Base-by-base conservation (phyloP, 192 early-diverging fungal genomes). In the Glomus cerebriforme region DNA sequence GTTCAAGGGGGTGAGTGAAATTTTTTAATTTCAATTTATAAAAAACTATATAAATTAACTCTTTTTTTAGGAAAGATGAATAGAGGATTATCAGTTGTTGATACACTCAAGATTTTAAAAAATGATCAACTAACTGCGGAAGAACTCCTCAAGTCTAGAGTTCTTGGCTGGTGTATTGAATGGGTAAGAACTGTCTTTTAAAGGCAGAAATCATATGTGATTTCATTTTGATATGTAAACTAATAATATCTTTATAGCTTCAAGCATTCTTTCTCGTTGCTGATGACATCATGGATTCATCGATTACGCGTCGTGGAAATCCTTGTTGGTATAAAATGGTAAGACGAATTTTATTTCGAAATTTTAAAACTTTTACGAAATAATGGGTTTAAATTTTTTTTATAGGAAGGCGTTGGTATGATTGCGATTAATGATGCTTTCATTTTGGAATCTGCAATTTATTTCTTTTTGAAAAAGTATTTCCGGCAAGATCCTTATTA, bases 241-340 rank as follows among this genome's bases (percentile, higher is more conserved):
- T n/a, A 31, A 24, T n/a, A 15, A 13, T 73, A 15, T 15, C 66
- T 31, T 67, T 68, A 24, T 85, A 95, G 96, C 90, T 99, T 60
- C 98, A 99, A 92, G 96, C 96, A 19, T 97, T 96, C 85, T 98
- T 99, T 91, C 91, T 99, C 72, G 95, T 99, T 15, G 89, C 96
- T 26, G 98, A 99, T 87, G 98, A 99, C 83, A 97, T 99, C 83
- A 99, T 98, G 97, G 98, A 99, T 85, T 87, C 86, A 47, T 97
- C 95, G 79, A 92, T 94, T 75, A 99, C 97, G 17, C 94, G 98
- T 68, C 95, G 98, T 81, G 96, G 97, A 19, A 94, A 97, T 83
- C 96, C 96, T 59, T 96, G 96, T 83, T 99, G 98, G 98, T 99
- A 97, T 90, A 90, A 90, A 73, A 83, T 88, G 81, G 84, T 85